These are phyloP conservation scores for Solanum ossicruentum DNA, from an alignment of 257 asterid species.

Conservation along the genomic window DNA sequence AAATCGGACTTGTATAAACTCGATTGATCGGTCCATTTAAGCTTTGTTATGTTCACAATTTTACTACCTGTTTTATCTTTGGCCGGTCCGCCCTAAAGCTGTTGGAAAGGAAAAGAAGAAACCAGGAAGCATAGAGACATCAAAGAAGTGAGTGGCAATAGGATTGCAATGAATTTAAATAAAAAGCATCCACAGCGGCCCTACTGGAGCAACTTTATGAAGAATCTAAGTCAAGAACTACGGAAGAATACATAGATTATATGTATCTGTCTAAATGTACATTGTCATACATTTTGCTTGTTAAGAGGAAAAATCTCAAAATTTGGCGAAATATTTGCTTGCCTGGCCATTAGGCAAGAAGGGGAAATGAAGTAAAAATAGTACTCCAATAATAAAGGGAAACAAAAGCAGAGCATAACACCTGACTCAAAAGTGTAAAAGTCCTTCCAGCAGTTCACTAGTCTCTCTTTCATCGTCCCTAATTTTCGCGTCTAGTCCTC, in stretches of 20 bases:
- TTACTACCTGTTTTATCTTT: background rate
- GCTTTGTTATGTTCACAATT: background rate
- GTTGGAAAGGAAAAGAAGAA: background rate
- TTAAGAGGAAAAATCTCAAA: background rate
- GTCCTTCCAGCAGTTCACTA: background rate
- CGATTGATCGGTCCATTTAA: background rate
- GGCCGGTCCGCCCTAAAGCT: background rate
- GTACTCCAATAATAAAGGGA: background rate
- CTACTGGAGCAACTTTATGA: background rate
- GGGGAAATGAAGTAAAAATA: background rate
- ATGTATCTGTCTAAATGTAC: background rate
- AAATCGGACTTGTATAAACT: background rate
- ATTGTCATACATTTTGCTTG: background rate
- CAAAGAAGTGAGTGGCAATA: background rate
- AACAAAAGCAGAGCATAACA: background rate
- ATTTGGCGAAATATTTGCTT: background rate
- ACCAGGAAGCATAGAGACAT: background rate
- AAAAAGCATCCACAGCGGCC: background rate
- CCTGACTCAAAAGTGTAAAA: background rate
- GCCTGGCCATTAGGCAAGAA: background rate
- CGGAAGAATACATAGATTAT: background rate
- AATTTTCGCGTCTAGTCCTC: slow-evolving; percentile 62
- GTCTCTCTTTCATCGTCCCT: background rate
- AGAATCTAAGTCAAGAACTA: background rate
- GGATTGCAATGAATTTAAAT: background rate